Evolutionary conservation across 192 early-diverging fungal species (phyloP).

Genomic region (Radiomyces spectabilis): DNA sequence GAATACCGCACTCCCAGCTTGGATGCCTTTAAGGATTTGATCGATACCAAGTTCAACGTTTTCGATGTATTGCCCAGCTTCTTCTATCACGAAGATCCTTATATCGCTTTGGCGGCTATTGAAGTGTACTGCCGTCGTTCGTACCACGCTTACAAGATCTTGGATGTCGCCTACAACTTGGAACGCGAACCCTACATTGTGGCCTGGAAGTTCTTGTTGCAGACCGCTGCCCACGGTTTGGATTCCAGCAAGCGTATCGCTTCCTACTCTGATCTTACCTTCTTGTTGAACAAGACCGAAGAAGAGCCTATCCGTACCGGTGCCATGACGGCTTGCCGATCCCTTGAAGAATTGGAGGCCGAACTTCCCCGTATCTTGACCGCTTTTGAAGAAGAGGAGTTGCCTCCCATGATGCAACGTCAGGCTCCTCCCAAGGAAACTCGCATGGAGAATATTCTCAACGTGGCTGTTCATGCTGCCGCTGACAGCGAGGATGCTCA

Average conservation of each 20-base stretch:
- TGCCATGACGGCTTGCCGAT: conserved; percentile 70
- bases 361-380: conserved; percentile 51
- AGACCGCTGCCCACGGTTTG: conserved; percentile 29
- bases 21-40: conserved; percentile 73
- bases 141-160: conserved; percentile 94
- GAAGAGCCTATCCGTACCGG: conserved; percentile 78
- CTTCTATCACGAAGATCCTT: conserved; percentile 80
- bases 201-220: conserved; percentile 71
- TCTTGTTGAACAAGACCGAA: conserved; percentile 63
- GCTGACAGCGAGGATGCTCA: conserved; percentile 55
- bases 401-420: conserved; percentile 12
- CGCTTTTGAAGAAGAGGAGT: conserved; percentile 43
- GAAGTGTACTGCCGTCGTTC: conserved; percentile 96
- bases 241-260: conserved; percentile 61
- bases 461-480: conserved; percentile 70
- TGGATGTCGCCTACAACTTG: conserved; percentile 70
- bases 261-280: conserved; percentile 76
- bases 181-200: conserved; percentile 59
- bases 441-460: conserved; percentile 73
- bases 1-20: conserved; percentile 66
- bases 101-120: conserved; percentile 77
- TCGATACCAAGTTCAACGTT: conserved; percentile 92
- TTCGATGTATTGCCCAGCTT: conserved; percentile 91
- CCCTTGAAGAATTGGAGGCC: conserved; percentile 62
- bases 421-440: conserved; percentile 9